Evolutionary conservation across 2,329 filamentous ascomycete genomes (phyloP).

Genomic region (Parascedosporium putredinis): DNA sequence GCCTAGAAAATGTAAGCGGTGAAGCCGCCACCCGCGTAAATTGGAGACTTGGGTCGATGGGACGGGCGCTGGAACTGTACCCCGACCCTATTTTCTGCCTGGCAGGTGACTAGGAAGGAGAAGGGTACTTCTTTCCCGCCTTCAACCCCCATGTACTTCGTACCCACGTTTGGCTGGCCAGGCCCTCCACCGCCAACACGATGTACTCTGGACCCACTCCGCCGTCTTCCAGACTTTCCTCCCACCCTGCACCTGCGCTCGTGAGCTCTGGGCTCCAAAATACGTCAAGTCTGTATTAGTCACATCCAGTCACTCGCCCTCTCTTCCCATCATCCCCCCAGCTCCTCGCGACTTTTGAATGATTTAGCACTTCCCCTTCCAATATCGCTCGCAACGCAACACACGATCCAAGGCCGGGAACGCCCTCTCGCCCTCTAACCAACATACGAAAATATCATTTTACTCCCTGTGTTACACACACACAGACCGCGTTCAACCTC

Average conservation of each 20-base stretch:
- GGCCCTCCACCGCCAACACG: constrained; percentile 4
- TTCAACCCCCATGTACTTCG: constrained; percentile 3
- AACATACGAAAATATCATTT: too few species aligned
- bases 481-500: neutral
- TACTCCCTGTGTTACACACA: constrained; percentile 1
- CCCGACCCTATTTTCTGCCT: neutral
- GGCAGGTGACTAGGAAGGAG: constrained; percentile 5
- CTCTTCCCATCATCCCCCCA: neutral
- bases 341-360: neutral
- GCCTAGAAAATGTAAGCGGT: too few species aligned
- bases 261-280: neutral
- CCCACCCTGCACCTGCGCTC: neutral
- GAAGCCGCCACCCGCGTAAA: too few species aligned
- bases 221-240: neutral
- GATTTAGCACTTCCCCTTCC: neutral
- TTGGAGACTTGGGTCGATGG: too few species aligned
- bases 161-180: constrained; percentile 3
- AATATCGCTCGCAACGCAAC: neutral
- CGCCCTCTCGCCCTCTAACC: too few species aligned
- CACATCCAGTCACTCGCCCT: constrained; percentile 3
- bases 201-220: neutral
- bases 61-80: neutral
- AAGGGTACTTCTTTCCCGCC: constrained; percentile 5
- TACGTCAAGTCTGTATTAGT: constrained; percentile 9
- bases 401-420: too few species aligned